Evolutionary conservation across 2,329 filamentous ascomycete species (phyloP).

Genomic region (Paradendryphiella salina): DNA sequence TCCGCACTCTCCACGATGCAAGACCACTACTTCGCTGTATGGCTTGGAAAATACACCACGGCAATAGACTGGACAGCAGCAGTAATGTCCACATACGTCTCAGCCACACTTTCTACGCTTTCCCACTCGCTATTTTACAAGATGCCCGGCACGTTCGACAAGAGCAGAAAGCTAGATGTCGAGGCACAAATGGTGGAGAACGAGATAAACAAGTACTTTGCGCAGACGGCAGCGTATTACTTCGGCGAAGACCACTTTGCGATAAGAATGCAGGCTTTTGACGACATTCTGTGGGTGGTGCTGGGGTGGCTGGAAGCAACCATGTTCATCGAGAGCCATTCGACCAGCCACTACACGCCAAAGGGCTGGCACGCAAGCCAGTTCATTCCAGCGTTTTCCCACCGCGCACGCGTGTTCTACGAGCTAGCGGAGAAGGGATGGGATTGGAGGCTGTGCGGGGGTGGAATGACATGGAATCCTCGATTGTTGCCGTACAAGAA

Average conservation of each 20-base stretch:
- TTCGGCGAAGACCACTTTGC: conserved; percentile 81
- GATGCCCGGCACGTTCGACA: conserved; percentile 41
- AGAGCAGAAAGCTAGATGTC: conserved; percentile 31
- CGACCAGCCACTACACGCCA: conserved; percentile 60
- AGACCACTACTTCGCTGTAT: conserved; percentile 72
- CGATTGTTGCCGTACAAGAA: conserved; percentile 81
- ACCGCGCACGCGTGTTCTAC: conserved; percentile 84
- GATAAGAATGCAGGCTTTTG: conserved; percentile 78
- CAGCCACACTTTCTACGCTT: conserved; percentile 71
- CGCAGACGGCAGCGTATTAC: conserved; percentile 75
- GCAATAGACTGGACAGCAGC: conserved; percentile 94
- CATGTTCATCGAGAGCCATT: conserved; percentile 74
- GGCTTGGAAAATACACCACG: conserved; percentile 79
- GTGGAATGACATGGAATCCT: conserved; percentile 92
- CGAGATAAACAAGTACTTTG: conserved; percentile 80
- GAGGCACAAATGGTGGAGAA: conserved; percentile 66
- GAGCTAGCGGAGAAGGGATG: conserved; percentile 77
- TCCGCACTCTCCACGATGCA: conserved; percentile 75
- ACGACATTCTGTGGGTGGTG: conserved; percentile 95
- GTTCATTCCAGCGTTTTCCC: conserved; percentile 76
- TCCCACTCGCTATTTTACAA: conserved; percentile 61
- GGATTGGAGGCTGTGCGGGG: conserved; percentile 78
- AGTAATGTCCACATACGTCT: conserved; percentile 77
- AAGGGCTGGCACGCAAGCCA: conserved; percentile 72
- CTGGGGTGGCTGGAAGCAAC: conserved; percentile 85